Conservation (phyloP, 129 eudicot genomes). For the Escallonia rubra region DNA sequence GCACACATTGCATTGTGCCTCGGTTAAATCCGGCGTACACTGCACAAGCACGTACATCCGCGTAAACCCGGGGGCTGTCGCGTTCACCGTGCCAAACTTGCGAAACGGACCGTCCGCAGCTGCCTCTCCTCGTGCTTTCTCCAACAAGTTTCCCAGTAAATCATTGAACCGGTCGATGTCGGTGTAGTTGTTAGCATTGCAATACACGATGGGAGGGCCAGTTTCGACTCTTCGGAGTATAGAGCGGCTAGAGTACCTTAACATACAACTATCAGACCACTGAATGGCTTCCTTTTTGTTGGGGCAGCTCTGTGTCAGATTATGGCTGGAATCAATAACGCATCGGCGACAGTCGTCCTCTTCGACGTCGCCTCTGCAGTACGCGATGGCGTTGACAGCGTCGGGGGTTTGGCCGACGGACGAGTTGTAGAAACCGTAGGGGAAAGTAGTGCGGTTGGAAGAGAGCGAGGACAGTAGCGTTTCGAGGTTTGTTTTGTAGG, state of each 20-base stretch:
- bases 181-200: not conserved
- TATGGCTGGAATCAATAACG: constrained; percentile 15
- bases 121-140: constrained; percentile 1
- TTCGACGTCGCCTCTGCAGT: constrained; percentile 43
- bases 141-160: not conserved
- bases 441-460: not conserved
- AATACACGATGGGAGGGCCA: not conserved
- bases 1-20: not conserved
- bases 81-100: constrained; percentile 9
- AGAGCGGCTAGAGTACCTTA: constrained; percentile 33
- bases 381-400: constrained; percentile 18
- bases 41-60: constrained; percentile 8
- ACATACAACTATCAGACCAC: constrained; percentile 35
- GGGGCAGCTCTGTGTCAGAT: constrained; percentile 23
- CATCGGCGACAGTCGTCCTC: constrained; percentile 26
- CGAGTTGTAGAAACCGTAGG: constrained; percentile 13
- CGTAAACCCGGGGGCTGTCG: not conserved
- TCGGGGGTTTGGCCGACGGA: constrained; percentile 15
- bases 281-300: constrained; percentile 29
- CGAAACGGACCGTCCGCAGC: not conserved
- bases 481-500: constrained; percentile 1
- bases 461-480: constrained; percentile 4
- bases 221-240: not conserved
- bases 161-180: not conserved
- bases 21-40: constrained; percentile 23